Evolutionary conservation across 2,329 filamentous ascomycete genomes (phyloP).

Genomic region (Alternaria ventricosa): DNA sequence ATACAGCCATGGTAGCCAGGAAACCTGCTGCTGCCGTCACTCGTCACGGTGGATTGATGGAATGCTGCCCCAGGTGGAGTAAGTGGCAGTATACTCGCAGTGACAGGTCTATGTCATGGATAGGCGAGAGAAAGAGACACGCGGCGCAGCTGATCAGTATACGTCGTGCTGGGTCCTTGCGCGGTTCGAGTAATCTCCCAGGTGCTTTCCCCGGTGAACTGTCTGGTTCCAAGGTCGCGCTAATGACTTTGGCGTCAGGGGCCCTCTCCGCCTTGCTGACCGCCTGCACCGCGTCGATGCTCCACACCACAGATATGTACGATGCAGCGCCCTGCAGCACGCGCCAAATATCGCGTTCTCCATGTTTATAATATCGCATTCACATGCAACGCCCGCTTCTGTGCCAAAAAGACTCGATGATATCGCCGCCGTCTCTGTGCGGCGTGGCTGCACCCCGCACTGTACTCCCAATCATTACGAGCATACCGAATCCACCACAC

Average conservation of each 20-base stretch:
- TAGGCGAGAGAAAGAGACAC: slow-evolving; percentile 6
- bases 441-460: slow-evolving; percentile 1
- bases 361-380: background rate
- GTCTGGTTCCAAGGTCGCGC: slow-evolving; percentile 7
- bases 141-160: slow-evolving; percentile 14
- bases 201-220: slow-evolving; percentile 11
- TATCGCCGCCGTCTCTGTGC: background rate
- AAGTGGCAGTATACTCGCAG: background rate
- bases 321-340: background rate
- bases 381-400: background rate
- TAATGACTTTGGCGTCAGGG: slow-evolving; percentile 19
- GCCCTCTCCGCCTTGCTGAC: slow-evolving; percentile 23
- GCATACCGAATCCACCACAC: background rate
- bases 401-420: background rate
- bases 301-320: background rate
- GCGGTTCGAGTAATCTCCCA: slow-evolving; percentile 22
- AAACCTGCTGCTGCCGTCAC: slow-evolving; percentile 13
- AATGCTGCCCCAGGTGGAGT: background rate
- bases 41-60: slow-evolving; percentile 5
- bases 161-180: slow-evolving; percentile 9
- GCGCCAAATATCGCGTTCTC: background rate
- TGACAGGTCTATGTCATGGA: background rate
- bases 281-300: slow-evolving; percentile 12
- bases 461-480: background rate
- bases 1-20: slow-evolving; percentile 19